These are phyloP conservation scores for Brassica rapa DNA, from an alignment of 345 rosid species.

Conservation along the genomic window DNA sequence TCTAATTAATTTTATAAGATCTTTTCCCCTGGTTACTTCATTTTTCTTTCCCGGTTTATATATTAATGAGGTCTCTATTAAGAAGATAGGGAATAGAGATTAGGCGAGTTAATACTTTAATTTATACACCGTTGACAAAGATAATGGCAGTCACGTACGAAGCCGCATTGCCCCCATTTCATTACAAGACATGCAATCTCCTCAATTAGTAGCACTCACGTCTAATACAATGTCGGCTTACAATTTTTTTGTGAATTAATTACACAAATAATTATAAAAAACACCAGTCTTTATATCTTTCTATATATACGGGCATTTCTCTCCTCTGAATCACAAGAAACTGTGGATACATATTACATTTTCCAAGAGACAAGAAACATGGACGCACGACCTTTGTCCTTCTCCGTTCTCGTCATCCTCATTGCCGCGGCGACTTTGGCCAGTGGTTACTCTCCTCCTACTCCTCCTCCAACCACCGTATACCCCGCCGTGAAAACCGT, in stretches of 20 bases:
- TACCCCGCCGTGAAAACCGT: slow-evolving; percentile 42
- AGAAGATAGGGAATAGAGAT: neutral
- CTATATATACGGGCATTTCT: slow-evolving; percentile 2
- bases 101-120: neutral
- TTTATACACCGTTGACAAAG: slow-evolving; percentile 34
- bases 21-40: neutral
- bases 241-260: neutral
- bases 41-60: neutral
- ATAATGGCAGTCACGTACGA: slow-evolving; percentile 41
- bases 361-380: slow-evolving; percentile 5
- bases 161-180: slow-evolving; percentile 14
- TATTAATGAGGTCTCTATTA: neutral
- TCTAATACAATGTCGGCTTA: slow-evolving; percentile 11
- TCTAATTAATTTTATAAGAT: neutral
- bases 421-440: slow-evolving; percentile 31
- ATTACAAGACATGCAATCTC: slow-evolving; percentile 21
- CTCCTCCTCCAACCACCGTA: slow-evolving; percentile 31
- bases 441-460: slow-evolving; percentile 33
- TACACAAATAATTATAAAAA: neutral
- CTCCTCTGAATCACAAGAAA: slow-evolving; percentile 30
- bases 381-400: slow-evolving; percentile 26
- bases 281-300: neutral
- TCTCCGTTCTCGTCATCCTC: slow-evolving; percentile 40
- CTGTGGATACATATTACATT: slow-evolving; percentile 37
- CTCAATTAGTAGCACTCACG: slow-evolving; percentile 33